A percentile compares a stretch with the other conserved stretches of the same genome.
These are phyloP conservation scores for Aspergillus affinis DNA, from an alignment of 495 filamentous ascomycete species.

Conservation along the genomic window DNA sequence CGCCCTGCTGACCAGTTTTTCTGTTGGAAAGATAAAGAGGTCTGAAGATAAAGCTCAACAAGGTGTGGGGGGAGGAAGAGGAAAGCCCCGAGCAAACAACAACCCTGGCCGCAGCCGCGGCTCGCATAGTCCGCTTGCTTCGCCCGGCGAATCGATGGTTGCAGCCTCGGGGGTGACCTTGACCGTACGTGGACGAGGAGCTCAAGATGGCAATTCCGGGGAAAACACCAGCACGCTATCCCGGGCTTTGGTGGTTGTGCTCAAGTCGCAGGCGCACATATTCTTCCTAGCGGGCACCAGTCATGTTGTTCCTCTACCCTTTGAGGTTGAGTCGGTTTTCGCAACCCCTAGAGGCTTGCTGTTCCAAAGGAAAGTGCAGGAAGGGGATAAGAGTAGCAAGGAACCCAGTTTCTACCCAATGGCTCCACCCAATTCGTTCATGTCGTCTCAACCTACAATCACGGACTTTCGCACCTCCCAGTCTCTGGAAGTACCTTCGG, in stretches of 20 bases:
- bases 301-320: constrained; percentile 90
- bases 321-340: constrained; percentile 86
- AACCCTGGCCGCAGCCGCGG: constrained; percentile 15
- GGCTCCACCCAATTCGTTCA: constrained; percentile 78
- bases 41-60: constrained; percentile 10
- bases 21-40: constrained; percentile 40
- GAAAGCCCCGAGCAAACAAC: constrained; percentile 1
- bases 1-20: constrained; percentile 82
- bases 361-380: constrained; percentile 69
- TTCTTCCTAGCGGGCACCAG: constrained; percentile 86
- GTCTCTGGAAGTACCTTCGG: constrained; percentile 41
- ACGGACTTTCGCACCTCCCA: constrained; percentile 44
- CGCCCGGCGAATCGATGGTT: constrained; percentile 16
- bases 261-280: constrained; percentile 90
- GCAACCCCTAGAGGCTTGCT: constrained; percentile 79
- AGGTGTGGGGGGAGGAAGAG: neutral
- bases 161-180: constrained; percentile 22
- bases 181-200: constrained; percentile 23
- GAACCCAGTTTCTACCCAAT: constrained; percentile 24
- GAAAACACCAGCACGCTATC: constrained; percentile 29
- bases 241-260: constrained; percentile 82
- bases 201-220: constrained; percentile 17
- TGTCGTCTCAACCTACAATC: constrained; percentile 54
- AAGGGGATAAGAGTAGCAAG: constrained; percentile 23
- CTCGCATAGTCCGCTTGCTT: constrained; percentile 16